Conservation (phyloP, 139 green algal genomes). For the Coccomyxa sp. region DNA sequence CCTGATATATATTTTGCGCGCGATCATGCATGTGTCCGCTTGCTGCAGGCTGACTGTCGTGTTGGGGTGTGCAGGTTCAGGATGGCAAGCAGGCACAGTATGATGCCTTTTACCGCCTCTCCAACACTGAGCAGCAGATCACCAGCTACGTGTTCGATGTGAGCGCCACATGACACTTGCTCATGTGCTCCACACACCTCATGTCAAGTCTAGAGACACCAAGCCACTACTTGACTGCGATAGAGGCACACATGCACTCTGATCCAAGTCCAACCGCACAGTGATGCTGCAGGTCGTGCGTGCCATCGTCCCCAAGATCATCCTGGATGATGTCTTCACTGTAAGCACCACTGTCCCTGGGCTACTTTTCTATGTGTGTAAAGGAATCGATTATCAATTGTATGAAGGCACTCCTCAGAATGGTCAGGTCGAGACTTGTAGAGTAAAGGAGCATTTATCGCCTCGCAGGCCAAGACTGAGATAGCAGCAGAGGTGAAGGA, state of each 20-base stretch:
- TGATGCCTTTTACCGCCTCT: conserved; percentile 84
- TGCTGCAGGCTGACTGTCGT: not conserved
- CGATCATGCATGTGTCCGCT: too few relatives aligned
- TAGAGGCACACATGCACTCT: not conserved
- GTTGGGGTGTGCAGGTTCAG: conserved; percentile 3
- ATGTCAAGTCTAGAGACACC: too few relatives aligned
- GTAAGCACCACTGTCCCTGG: not conserved
- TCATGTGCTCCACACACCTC: too few relatives aligned
- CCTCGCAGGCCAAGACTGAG: conserved; percentile 74
- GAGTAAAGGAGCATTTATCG: not conserved
- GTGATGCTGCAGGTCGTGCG: not conserved
- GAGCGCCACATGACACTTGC: too few relatives aligned
- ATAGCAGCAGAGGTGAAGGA: conserved; percentile 77
- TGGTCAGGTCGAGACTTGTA: not conserved
- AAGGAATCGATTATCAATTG: too few relatives aligned
- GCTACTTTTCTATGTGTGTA: too few relatives aligned
- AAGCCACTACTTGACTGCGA: not conserved
- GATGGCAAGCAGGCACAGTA: conserved; percentile 53
- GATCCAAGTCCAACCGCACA: not conserved
- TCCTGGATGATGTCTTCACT: conserved; percentile 25
- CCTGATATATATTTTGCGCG: too few relatives aligned
- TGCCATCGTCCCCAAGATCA: conserved; percentile 18
- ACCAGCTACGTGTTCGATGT: conserved; percentile 42
- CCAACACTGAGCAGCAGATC: conserved; percentile 54
- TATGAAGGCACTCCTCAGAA: too few relatives aligned